Evolutionary conservation across 768 basidiomycete genomes (phyloP), one percentile per base, ranked within the genome.

Genomic region (Amanita exitialis): DNA sequence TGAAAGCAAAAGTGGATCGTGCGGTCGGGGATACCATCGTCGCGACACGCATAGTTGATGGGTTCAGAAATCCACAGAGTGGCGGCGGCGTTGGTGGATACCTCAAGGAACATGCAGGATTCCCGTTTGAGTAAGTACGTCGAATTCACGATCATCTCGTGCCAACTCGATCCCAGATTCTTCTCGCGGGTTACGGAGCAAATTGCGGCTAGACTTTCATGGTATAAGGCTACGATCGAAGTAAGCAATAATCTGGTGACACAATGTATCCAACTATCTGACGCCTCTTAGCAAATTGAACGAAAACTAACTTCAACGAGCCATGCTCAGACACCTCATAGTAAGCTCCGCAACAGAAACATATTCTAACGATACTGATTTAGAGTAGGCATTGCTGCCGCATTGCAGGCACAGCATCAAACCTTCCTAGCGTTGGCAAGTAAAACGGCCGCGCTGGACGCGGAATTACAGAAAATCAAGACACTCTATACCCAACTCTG

Each of bases 181-280:
- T 90, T 90, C 67, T 74, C 69, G 21, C 77, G 86, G 18, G 76
- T 87, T 32, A 80, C 84, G 12, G 74, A 78, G 47, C 78, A 88
- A 57, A 83, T 90, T 79, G 72, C 72, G 50, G 80, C 85, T 56
- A 72, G 84, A 30, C 64, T 90, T 47, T 72, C 75, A 36, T 89
- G 87, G 81, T 90, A 86, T 65, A 86, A 87, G 58, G 70, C 76
- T 18, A 89, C 86, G 21, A 84, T 90, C 49, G 87, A 91, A 71
- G 89, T 85, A 53, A 47, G 66, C 21, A 21, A 16, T 23, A 12
- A 3, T 20, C n/a, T 4, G 13, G 13, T 18, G 16, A 27, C 16
- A 36, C 23, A 6, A 10, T n/a, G n/a, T n/a, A n/a, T 6, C 12
- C 13, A 36, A 39, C 21, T 34, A 18, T 20, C 20, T 36, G 28